Base-by-base conservation (phyloP, 148 eudicot genomes). In the Pharnaceum exiguum region DNA sequence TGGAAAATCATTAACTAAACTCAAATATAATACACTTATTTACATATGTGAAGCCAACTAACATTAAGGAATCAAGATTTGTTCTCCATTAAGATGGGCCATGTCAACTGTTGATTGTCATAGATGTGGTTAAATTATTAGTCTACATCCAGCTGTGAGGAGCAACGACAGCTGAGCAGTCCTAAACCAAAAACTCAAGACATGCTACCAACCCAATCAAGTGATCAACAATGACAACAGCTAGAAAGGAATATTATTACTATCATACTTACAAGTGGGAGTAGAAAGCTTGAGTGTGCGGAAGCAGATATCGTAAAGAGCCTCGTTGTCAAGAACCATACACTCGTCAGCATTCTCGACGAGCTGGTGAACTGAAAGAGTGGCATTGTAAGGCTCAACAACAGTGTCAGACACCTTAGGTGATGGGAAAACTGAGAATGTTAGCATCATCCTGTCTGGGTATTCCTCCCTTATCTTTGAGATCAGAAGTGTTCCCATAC, bases 301-400 rank as follows among this genome's bases (percentile, higher is more conserved):
- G 68, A 81, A 78, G 60, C 86, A 81, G 50, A 81, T 81, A 54
- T 81, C 86, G 65, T 81, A 81, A 23, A 81, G 39, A 42, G 86
- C 86, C 60, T 82, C 83, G 35, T 78, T 82, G 44, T 82, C 87
- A 38, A 79, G 66, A 62, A 78, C 81, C 78, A 76, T 67, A 60
- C 84, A 76, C 63, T 85, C 91, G 52, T 85, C 91, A 22, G 87
- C 87, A 68, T 85, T 85, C 71, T 85, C 91, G 50, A 81, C 91
- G 62, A 85, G 87, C 67, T 84, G 90, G 68, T 84, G 87, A 51
- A 81, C 84, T 39, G 84, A 84, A 31, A 83, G 85, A 5, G 89
- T 83, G 30, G 89, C 89, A 62, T 83, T 83, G 64, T 83, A 83
- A 13, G 89, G 90, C 67, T 84, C 90, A 49, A 81, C 90, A 67